Base-by-base conservation (phyloP, 139 green algal genomes). In the Picochlorum sp. region DNA sequence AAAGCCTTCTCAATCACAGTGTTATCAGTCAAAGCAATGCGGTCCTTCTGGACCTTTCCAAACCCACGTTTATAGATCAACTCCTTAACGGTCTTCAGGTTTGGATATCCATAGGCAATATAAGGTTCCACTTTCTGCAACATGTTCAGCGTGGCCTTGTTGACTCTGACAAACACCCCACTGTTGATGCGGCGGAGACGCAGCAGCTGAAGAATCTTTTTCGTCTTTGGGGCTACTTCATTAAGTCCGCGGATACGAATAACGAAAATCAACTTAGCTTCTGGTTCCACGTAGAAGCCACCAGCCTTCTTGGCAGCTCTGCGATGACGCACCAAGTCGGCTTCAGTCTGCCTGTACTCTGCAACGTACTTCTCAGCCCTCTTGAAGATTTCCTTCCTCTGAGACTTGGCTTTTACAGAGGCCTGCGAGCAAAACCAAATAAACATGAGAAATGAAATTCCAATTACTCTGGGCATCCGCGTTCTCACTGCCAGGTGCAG, bases 31-130 rank as follows among this genome's bases (percentile, higher is more conserved):
- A 99, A 75, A 5, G 93, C 77, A 50, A 96, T 86, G 63, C 93
- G 84, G 66, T 83, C 73, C 76, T 90, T 87, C 18, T 12, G 12
- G 50, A 93, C 72, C 88, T 99, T 99, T 74, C 84, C 93, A 62
- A 87, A 94, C 9, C 93, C 93, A 56, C 93, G 83, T 88, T 99
- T 99, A 86, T 96, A 97, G 69, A 99, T 89, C 22, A 99, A 81
- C 85, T 99, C 92, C 47, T 81, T 80, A 55, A 99, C 87, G 7
- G 83, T 89, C 89, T 98, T 98, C 47, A 96, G 79, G 82, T 95
- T 97, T 63, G 93, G 93, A 81, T 97, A 96, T 20, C 85, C 93
- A 68, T 70, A 99, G 1, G 93, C 78, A 44, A 99, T 81, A 81
- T 97, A 99, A 18, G 93, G 93, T 81, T 99, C 93, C 57, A 97